Base-by-base conservation (phyloP, 129 eudicot species). In the Kitagawia praeruptora region DNA sequence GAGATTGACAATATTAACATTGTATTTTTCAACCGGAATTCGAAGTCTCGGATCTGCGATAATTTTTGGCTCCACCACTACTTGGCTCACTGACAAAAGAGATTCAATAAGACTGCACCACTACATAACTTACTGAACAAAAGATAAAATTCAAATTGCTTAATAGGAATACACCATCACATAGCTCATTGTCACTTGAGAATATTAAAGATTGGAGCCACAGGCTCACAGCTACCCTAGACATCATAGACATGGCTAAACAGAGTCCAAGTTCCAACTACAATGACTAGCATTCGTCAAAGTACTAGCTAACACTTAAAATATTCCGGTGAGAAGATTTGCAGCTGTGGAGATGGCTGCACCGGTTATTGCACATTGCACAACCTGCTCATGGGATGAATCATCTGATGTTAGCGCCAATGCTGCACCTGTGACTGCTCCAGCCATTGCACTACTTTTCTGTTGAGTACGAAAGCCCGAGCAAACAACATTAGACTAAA, bases 381-480 rank as follows among this genome's bases (percentile, higher is more conserved):
- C 93, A 16, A 94, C 66, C 37, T 91, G 93, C 61, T 94, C 97
- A 42, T 91, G 98, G 19, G 96, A 87, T 13, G 90, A 86, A 45
- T 88, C 91, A 15, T 91, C 94, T 11, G 87, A 46, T 4, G 94
- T 92, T 40, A 94, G 73, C 11, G 96, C 91, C 81, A 92, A 51
- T 10, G 97, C 92, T 16, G 97, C 92, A 44, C 98, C 97, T 0
- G 97, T 92, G 3, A 94, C 49, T 5, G 98, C 98, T 78, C 98
- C 98, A 0, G 98, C 98, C 85, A 91, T 79, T 0, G 98, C 98
- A 79, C 97, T 94, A 69, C 85, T 94, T 82, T 91, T 94, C 97
- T 93, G 97, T 84, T 86, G 18, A 78, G 82, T 8, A n/a, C 3
- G 76, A 34, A 72, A 74, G 6, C 37, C 10, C 4, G 12, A 38